Conservation (phyloP, 768 basidiomycete species). For the Chiua virens region DNA sequence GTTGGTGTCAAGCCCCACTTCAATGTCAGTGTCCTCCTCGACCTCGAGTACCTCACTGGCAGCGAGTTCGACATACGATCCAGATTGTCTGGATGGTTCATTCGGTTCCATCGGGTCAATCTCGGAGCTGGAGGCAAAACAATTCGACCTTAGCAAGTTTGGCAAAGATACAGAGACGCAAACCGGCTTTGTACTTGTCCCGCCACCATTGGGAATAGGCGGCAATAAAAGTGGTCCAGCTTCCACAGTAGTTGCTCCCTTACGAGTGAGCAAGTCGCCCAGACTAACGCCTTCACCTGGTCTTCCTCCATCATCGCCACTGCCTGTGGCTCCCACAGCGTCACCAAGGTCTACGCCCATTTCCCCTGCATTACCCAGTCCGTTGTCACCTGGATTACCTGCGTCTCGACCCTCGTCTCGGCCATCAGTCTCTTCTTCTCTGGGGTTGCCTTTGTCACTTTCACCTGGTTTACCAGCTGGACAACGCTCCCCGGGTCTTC, state of each 20-base stretch:
- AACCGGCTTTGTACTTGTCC: slow-evolving; percentile 22
- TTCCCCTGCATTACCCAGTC: slow-evolving; percentile 13
- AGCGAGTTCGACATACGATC: slow-evolving; percentile 15
- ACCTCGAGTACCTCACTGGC: slow-evolving; percentile 11
- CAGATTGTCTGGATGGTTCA: slow-evolving; percentile 8
- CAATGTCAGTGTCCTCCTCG: slow-evolving; percentile 14
- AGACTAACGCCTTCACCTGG: slow-evolving; percentile 17
- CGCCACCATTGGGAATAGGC: slow-evolving; percentile 24
- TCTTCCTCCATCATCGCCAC: slow-evolving; percentile 15
- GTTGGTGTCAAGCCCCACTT: slow-evolving; percentile 16
- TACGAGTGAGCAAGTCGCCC: slow-evolving; percentile 28
- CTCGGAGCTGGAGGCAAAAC: slow-evolving; percentile 20
- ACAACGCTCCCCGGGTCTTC: slow-evolving; percentile 21
- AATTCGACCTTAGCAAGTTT: slow-evolving; percentile 17
- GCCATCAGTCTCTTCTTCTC: slow-evolving; percentile 5
- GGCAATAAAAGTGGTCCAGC: not conserved
- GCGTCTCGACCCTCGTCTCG: slow-evolving; percentile 6
- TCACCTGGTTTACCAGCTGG: slow-evolving; percentile 22
- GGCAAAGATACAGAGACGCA: slow-evolving; percentile 2
- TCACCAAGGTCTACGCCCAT: slow-evolving; percentile 3
- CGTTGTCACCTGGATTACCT: slow-evolving; percentile 9
- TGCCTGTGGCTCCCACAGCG: slow-evolving; percentile 2
- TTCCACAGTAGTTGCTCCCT: slow-evolving; percentile 21
- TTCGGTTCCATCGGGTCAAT: slow-evolving; percentile 21
- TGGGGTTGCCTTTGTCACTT: slow-evolving; percentile 12